Evolutionary conservation across 768 basidiomycete species (phyloP).

Genomic region (Tulasnella sp.): DNA sequence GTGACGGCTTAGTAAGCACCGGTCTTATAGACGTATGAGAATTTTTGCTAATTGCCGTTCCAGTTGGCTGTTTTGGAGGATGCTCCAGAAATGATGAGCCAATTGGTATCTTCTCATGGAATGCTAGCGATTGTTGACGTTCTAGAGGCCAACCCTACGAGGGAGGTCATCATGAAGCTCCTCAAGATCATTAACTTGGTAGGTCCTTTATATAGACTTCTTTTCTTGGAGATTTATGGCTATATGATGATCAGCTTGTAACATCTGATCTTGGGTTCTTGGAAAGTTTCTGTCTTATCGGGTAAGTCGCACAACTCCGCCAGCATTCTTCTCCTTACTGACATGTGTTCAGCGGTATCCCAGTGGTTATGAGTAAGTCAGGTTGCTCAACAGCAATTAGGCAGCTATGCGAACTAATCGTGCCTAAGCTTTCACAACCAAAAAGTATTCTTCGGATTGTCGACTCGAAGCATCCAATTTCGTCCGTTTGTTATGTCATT

Average conservation of each 20-base stretch:
- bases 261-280: constrained; percentile 65
- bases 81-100: constrained; percentile 71
- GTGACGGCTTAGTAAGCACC: constrained; percentile 65
- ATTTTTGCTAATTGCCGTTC: neutral
- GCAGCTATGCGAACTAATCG: constrained; percentile 13
- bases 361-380: constrained; percentile 82
- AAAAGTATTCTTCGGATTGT: constrained; percentile 86
- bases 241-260: constrained; percentile 28
- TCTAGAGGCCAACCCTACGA: constrained; percentile 69
- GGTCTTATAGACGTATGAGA: neutral
- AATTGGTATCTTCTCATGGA: constrained; percentile 85
- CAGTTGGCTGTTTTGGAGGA: constrained; percentile 67
- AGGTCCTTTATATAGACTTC: constrained; percentile 19
- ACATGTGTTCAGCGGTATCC: constrained; percentile 54
- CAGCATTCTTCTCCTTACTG: constrained; percentile 21
- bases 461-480: constrained; percentile 92
- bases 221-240: neutral
- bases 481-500: constrained; percentile 80
- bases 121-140: constrained; percentile 92
- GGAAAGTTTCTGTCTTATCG: constrained; percentile 91
- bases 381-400: neutral
- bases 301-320: constrained; percentile 31
- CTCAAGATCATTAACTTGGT: constrained; percentile 86
- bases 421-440: constrained; percentile 71
- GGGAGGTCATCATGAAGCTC: constrained; percentile 75